Base-by-base conservation (phyloP, 2,329 filamentous ascomycete genomes). In the Xylariaceae sp. region DNA sequence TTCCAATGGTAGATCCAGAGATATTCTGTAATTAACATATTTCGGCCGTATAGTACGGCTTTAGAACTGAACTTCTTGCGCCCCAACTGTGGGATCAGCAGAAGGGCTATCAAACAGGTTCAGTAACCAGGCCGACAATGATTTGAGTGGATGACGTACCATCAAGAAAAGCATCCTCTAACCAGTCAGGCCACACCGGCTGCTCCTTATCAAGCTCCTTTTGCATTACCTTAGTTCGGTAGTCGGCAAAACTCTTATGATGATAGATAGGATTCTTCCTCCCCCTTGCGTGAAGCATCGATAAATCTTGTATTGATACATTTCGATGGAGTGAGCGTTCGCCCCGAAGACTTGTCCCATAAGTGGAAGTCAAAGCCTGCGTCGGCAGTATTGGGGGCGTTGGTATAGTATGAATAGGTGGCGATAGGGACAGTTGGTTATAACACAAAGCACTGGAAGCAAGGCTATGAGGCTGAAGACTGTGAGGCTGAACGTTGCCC, bases 21-120 rank as follows among this genome's bases (percentile, higher is more conserved):
- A 66, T 86, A 87, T 66, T 85, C 81, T 60, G 77, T 80, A 60
- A 87, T 86, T 48, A 87, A 74, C 77, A 86, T 85, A 68, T 87
- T 87, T 43, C 84, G 80, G 5, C 84, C 83, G 58, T 83, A 81
- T 36, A 80, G 78, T 62, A 82, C 80, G 33, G 80, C 77, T 54
- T 78, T 76, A 69, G 83, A 83, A 51, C 78, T 82, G 62, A 82
- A 84, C 69, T 87, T 87, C 60, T 80, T 77, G 44, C 82, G 75
- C 31, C 82, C 82, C 76, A 87, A 84, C 57, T 78, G 76, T 40
- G 83, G 83, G 64, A 87, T 83, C 43, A 84, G 71, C 44, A 86
- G 69, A 11, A 86, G 75, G 47, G 83, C 83, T 86, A 52, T 14
- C 18, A 39, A 22, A 22, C 15, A 27, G 6, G 30, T 55, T 67